A percentile compares a stretch with the other conserved stretches of the same genome.
Evolutionary conservation across 2,329 filamentous ascomycete genomes (phyloP).

Genomic region (Fusarium neocosmosporiellum): DNA sequence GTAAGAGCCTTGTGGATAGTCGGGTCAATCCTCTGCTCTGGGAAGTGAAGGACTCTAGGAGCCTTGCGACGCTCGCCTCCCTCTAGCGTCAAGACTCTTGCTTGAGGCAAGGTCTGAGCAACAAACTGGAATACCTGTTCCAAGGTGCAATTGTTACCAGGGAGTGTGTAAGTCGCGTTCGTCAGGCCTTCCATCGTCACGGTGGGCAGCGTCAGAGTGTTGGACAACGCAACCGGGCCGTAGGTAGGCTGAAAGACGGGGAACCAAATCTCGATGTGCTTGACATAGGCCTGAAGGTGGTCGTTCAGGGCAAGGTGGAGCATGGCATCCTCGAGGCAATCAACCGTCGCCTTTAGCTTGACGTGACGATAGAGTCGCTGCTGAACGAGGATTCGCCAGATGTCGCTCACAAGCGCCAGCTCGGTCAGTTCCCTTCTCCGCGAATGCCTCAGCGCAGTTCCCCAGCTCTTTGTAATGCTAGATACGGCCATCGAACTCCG

Average conservation of each 20-base stretch:
- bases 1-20: conserved; percentile 53
- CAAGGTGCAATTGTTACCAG: conserved; percentile 74
- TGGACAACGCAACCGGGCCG: conserved; percentile 55
- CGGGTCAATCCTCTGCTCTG: conserved; percentile 34
- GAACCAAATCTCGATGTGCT: conserved; percentile 82
- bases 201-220: conserved; percentile 60
- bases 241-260: conserved; percentile 75
- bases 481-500: conserved; percentile 66
- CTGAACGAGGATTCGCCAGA: conserved; percentile 77
- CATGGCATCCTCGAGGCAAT: conserved; percentile 69
- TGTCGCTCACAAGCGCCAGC: conserved; percentile 69
- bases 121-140: conserved; percentile 77
- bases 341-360: conserved; percentile 77
- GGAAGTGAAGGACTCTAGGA: conserved; percentile 66
- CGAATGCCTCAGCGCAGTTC: conserved; percentile 73
- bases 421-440: conserved; percentile 74
- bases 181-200: conserved; percentile 67
- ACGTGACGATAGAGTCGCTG: conserved; percentile 79
- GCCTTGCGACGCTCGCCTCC: conserved; percentile 83
- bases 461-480: conserved; percentile 69
- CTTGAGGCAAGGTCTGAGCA: conserved; percentile 66
- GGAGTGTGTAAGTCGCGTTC: conserved; percentile 68
- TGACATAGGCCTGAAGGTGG: conserved; percentile 72
- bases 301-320: conserved; percentile 68
- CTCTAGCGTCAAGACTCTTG: conserved; percentile 76